A percentile compares a stretch with the other conserved stretches of the same genome.
Conservation (phyloP, 2,329 filamentous ascomycete species). For the Chalaropsis thielavioides region DNA sequence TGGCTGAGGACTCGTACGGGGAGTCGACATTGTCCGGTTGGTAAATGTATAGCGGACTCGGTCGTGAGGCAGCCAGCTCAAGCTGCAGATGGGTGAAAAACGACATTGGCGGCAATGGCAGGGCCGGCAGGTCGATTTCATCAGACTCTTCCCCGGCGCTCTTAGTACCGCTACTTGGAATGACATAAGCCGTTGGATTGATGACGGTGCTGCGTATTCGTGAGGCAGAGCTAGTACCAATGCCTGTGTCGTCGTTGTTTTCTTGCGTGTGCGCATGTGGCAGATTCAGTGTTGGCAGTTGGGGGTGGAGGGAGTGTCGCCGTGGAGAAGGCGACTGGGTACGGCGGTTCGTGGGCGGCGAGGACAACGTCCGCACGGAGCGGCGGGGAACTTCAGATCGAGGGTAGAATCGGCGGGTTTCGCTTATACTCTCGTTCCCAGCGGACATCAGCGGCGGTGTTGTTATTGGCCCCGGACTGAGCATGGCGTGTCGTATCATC, state of each 20-base stretch:
- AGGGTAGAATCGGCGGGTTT: background rate
- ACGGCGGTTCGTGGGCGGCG: conserved; percentile 11
- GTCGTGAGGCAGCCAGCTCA: conserved; percentile 46
- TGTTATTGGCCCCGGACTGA: background rate
- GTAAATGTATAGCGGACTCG: conserved; percentile 52
- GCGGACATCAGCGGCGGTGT: background rate
- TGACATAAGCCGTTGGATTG: conserved; percentile 25
- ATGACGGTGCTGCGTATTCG: conserved; percentile 28
- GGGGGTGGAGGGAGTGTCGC: background rate
- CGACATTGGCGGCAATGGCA: conserved; percentile 52
- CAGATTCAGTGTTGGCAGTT: conserved; percentile 18
- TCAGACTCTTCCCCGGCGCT: background rate
- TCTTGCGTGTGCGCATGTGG: conserved; percentile 41
- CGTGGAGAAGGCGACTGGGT: conserved; percentile 6
- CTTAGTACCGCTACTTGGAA: conserved; percentile 20
- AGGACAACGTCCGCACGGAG: conserved; percentile 13
- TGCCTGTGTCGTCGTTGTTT: background rate
- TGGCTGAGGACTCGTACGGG: conserved; percentile 80
- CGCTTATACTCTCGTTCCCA: background rate
- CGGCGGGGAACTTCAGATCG: conserved; percentile 7
- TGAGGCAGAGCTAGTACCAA: background rate
- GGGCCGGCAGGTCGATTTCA: conserved; percentile 31
- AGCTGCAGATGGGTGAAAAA: conserved; percentile 51
- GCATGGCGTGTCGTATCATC: conserved; percentile 23
- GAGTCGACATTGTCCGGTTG: conserved; percentile 41